These are phyloP conservation scores for Ophiostoma quercus DNA, from an alignment of 2,329 filamentous ascomycete species.

Conservation along the genomic window DNA sequence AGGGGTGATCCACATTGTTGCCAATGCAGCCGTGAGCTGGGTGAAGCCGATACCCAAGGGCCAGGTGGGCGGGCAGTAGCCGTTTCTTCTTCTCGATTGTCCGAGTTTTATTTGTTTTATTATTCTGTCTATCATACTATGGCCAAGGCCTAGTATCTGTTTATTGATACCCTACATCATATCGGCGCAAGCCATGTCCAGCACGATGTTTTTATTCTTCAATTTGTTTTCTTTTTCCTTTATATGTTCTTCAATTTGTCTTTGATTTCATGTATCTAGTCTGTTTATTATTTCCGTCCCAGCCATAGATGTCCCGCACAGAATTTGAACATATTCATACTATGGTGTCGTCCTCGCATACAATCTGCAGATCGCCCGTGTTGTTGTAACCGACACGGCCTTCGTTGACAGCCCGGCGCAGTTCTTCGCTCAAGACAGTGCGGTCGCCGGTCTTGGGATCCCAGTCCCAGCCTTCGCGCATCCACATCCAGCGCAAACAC, in stretches of 20 bases:
- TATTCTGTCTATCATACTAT: not conserved
- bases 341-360: not conserved
- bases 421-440: conserved; percentile 46
- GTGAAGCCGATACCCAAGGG: conserved; percentile 51
- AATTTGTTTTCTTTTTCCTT: not conserved
- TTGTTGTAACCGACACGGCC: conserved; percentile 54
- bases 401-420: conserved; percentile 53
- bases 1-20: conserved; percentile 64
- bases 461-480: conserved; percentile 80
- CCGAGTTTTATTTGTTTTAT: not conserved
- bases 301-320: not conserved
- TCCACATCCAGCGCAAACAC: conserved; percentile 86
- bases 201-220: not conserved
- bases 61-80: conserved; percentile 44
- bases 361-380: conserved; percentile 39
- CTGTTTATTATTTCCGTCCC: not conserved
- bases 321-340: not conserved
- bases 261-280: not conserved
- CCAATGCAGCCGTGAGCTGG: conserved; percentile 61
- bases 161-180: conserved; percentile 7
- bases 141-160: not conserved
- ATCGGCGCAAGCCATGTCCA: not conserved
- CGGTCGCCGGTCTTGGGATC: conserved; percentile 64
- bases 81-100: not conserved
- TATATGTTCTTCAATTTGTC: not conserved